Conservation (phyloP, 257 asterid genomes). For the Solanum lycopersicoides region DNA sequence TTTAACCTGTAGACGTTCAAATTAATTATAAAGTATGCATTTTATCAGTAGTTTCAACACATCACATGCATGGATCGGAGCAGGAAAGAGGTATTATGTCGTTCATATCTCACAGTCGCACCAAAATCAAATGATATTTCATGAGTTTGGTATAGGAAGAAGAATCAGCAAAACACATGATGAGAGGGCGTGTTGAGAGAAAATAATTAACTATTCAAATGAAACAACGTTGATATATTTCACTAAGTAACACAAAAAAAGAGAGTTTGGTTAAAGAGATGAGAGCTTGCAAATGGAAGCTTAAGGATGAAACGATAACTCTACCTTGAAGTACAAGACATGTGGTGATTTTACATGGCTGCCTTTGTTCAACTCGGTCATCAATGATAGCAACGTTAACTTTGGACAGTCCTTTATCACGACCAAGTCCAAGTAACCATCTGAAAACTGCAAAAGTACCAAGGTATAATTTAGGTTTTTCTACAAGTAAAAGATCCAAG, state of each 20-base stretch:
- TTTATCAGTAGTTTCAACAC: neutral
- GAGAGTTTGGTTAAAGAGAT: neutral
- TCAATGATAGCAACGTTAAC: conserved; percentile 45
- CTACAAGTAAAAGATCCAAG: neutral
- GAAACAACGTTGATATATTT: neutral
- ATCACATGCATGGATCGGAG: neutral
- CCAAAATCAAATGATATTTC: neutral
- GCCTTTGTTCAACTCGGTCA: conserved; percentile 58
- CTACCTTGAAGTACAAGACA: conserved; percentile 71
- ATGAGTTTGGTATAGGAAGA: neutral
- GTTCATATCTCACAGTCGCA: neutral
- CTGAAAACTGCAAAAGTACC: conserved; percentile 66
- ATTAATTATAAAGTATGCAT: neutral
- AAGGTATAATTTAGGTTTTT: neutral
- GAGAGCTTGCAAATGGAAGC: neutral
- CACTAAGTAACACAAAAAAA: neutral
- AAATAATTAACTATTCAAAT: neutral
- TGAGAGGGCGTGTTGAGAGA: neutral
- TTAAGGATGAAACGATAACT: neutral
- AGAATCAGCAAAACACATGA: neutral
- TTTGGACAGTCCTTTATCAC: conserved; percentile 69
- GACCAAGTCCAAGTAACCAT: conserved; percentile 87
- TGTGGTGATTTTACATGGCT: conserved; percentile 72
- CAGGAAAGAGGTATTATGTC: neutral
- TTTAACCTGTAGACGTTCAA: conserved; percentile 43